Conservation (phyloP, 2,329 filamentous ascomycete species). For the Magnaporthiopsis rhizophila region DNA sequence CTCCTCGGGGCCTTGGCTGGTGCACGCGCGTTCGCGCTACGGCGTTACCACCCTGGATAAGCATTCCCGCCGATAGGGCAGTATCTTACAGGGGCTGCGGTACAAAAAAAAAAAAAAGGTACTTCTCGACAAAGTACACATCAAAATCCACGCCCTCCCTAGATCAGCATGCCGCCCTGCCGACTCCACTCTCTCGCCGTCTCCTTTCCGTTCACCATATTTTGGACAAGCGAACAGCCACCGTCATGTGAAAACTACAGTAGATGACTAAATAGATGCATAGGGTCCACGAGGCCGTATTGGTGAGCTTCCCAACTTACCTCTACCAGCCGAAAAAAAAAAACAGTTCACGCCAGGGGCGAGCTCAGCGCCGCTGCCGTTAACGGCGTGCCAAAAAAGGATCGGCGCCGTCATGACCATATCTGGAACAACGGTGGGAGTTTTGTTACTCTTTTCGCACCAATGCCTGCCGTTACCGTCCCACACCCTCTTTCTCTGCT, state of each 20-base stretch:
- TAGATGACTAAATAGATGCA: too few species aligned
- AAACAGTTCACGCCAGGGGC: too few species aligned
- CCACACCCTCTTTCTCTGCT: not conserved
- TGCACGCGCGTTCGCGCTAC: not conserved
- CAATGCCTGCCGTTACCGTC: not conserved
- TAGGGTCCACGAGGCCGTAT: too few species aligned
- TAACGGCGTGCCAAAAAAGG: not conserved
- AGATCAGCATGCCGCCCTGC: not conserved
- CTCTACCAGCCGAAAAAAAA: not conserved
- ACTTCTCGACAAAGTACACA: not conserved
- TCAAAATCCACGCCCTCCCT: not conserved
- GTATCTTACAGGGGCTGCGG: not conserved
- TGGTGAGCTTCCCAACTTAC: not conserved
- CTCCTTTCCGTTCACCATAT: not conserved
- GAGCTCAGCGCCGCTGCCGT: not conserved
- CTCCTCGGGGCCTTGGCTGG: not conserved
- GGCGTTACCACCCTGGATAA: not conserved
- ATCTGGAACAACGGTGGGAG: not conserved
- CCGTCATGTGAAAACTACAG: not conserved
- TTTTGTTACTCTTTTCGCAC: not conserved
- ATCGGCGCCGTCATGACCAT: not conserved
- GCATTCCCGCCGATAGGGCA: not conserved
- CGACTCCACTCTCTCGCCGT: not conserved
- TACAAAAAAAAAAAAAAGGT: not conserved
- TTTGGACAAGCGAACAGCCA: not conserved